A percentile compares a stretch with the other conserved stretches of the same genome.
Conservation (phyloP, 2,329 filamentous ascomycete genomes). For the Colletotrichum noveboracense region DNA sequence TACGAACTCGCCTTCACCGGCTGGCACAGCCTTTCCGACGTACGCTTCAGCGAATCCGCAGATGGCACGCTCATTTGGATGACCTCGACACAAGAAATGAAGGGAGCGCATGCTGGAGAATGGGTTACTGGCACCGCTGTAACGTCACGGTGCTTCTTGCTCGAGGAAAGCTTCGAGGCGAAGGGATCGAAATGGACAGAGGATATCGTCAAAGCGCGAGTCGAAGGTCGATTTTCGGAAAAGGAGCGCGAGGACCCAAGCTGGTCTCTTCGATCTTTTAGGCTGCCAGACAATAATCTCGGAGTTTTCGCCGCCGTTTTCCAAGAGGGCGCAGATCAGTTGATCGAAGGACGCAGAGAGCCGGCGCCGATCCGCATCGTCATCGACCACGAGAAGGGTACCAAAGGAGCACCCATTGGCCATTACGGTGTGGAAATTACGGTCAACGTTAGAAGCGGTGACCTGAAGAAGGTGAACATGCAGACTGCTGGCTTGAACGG, state of each 20-base stretch:
- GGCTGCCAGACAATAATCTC: slow-evolving; percentile 64
- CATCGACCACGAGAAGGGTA: slow-evolving; percentile 72
- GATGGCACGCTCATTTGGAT: slow-evolving; percentile 72
- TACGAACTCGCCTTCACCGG: slow-evolving; percentile 80
- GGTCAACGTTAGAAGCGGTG: slow-evolving; percentile 63
- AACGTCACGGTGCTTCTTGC: slow-evolving; percentile 71
- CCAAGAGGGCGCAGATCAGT: slow-evolving; percentile 69
- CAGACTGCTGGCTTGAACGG: slow-evolving; percentile 70
- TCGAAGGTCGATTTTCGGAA: slow-evolving; percentile 86
- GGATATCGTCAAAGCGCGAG: slow-evolving; percentile 83
- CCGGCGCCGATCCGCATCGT: slow-evolving; percentile 74
- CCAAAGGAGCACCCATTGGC: slow-evolving; percentile 68
- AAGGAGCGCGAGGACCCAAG: slow-evolving; percentile 79
- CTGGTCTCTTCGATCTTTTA: slow-evolving; percentile 80
- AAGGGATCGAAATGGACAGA: slow-evolving; percentile 80
- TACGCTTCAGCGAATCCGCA: slow-evolving; percentile 75
- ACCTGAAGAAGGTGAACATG: slow-evolving; percentile 54
- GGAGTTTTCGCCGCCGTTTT: slow-evolving; percentile 72
- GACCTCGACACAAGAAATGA: slow-evolving; percentile 67
- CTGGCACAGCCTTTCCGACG: slow-evolving; percentile 71
- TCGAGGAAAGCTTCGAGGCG: slow-evolving; percentile 78
- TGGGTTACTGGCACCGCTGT: slow-evolving; percentile 54
- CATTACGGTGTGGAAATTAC: slow-evolving; percentile 76
- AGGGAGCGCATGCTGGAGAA: slow-evolving; percentile 54
- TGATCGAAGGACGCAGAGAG: slow-evolving; percentile 68